phyloP scores from a whole-genome alignment of 495 filamentous ascomycete species.

The Aspergillus biplanus region DNA sequence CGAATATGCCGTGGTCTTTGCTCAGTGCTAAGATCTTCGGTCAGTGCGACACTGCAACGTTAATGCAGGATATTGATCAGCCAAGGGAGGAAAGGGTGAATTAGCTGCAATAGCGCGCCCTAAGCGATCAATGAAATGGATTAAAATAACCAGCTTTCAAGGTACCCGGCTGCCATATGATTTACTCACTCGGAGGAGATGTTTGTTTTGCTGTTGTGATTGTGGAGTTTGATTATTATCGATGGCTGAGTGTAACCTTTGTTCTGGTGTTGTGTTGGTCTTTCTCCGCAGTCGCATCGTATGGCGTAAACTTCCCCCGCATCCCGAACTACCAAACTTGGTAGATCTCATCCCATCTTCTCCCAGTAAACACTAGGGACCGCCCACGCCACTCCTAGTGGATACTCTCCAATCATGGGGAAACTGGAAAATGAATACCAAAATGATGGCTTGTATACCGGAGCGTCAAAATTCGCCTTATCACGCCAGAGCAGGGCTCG shows the following conservation, averaged over 20 bases:
- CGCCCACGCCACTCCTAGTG: neutral
- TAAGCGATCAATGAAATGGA: neutral
- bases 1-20: constrained; percentile 13
- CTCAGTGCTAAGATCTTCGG: constrained; percentile 8
- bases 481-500: constrained; percentile 17
- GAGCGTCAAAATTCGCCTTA: neutral
- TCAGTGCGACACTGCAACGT: neutral
- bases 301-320: neutral
- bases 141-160: neutral
- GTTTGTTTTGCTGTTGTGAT: neutral
- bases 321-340: neutral
- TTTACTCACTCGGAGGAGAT: neutral
- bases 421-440: constrained; percentile 11
- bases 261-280: neutral
- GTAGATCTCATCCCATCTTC: neutral
- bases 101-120: constrained; percentile 1
- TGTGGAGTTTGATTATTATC: neutral
- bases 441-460: constrained; percentile 4
- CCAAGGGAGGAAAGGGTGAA: neutral
- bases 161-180: neutral
- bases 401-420: constrained; percentile 19
- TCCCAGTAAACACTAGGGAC: neutral
- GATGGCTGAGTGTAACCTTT: neutral
- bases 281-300: constrained; percentile 5
- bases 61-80: constrained; percentile 9